phyloP scores from a whole-genome alignment of 192 early-diverging fungal species.

The Chytriomyces hyalinus region DNA sequence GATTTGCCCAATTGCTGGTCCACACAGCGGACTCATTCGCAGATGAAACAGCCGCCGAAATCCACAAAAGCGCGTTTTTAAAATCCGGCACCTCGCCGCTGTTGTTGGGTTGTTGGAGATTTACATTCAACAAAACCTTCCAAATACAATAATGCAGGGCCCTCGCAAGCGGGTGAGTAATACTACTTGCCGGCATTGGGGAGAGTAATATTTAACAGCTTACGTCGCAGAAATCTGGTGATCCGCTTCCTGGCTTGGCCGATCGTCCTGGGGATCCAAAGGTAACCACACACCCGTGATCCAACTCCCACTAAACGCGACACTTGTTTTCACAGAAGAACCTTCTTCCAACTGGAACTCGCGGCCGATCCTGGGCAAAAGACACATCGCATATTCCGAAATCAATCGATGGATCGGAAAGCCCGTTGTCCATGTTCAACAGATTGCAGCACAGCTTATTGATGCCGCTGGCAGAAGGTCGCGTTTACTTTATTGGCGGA shows the following conservation, averaged over 20 bases:
- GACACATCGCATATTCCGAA: constrained; percentile 55
- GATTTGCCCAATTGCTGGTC: too few relatives aligned
- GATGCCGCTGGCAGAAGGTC: constrained; percentile 35
- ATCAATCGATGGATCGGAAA: constrained; percentile 31
- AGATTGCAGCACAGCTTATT: constrained; percentile 47
- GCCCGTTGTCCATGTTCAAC: constrained; percentile 48
- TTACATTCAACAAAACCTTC: too few relatives aligned
- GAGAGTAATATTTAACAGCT: background rate
- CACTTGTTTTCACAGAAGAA: constrained; percentile 36
- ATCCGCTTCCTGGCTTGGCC: background rate
- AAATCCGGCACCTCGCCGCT: too few relatives aligned
- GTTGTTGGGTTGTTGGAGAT: too few relatives aligned
- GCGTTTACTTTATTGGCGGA: background rate
- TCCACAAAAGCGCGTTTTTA: too few relatives aligned
- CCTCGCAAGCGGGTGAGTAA: background rate
- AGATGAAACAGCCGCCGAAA: too few relatives aligned
- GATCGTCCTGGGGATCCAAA: constrained; percentile 7
- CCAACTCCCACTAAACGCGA: background rate
- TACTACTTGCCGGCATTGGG: background rate
- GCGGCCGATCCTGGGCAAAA: constrained; percentile 54
- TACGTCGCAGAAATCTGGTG: constrained; percentile 8
- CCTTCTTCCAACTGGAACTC: constrained; percentile 55
- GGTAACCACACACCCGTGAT: background rate
- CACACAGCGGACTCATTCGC: too few relatives aligned
- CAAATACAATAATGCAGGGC: too few relatives aligned